Base-by-base conservation (phyloP, 1,284 basidiomycete species). In the Ustilago bromivora region DNA sequence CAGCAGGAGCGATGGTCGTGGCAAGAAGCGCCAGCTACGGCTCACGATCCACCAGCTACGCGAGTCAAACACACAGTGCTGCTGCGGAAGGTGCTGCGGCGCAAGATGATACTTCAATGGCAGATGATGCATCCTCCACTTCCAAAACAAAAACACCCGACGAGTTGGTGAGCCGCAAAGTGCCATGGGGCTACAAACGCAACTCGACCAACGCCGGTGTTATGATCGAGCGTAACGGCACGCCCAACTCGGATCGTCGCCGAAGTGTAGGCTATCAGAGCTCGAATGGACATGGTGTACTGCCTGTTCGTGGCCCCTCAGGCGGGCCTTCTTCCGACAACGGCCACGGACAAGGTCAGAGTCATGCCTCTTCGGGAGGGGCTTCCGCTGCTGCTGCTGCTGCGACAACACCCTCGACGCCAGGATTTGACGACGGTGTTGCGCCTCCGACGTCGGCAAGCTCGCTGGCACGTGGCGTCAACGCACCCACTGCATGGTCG, bases 151-250 rank as follows among this genome's bases (percentile, higher is more conserved):
- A 66, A 46, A 31, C 59, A 5, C 15, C 61, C 3, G 73, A 76
- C 8, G 76, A 77, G 51, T 59, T 76, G 31, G 74, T 76, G n/a
- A 80, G 80, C 55, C 73, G 80, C 43, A 82, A 82, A 40, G 72
- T 83, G 19, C 80, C 80, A 12, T 82, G 79, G 79, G 70, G 73
- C 34, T 82, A 82, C 56, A 76, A 75, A 32, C 70, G 79, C 40
- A 69, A 67, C 23, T 80, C 79, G 28, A 60, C 69, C 35, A 71
- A 65, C 56, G 40, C 59, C 11, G 47, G 23, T 9, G 41, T 40
- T 0, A 51, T 56, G 51, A 60, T 57, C 32, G 76, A 74, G 28
- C 71, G 76, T 38, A 68, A 56, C 7, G 65, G 61, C 53, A 74
- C 71, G 15, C 71, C 76, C 4, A 68, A 32, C 11, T 70, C 76